Evolutionary conservation across 345 rosid genomes (phyloP), one percentile per base, ranked within the genome.

Genomic region (Eucalyptus regnans): DNA sequence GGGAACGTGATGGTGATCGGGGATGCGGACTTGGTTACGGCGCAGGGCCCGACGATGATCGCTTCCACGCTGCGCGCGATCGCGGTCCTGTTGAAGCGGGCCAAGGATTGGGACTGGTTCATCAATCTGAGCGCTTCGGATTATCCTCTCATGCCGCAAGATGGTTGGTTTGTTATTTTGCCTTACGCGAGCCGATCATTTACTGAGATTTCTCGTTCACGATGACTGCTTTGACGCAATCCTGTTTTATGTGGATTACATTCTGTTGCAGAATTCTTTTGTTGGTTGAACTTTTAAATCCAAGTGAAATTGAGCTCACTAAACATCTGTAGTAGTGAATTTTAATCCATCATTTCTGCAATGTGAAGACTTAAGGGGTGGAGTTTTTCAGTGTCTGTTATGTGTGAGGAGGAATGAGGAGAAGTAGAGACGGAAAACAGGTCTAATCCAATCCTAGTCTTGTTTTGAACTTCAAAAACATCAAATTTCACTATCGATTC

Each of bases 81-180:
- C 85, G 95, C 98, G 20, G 91, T 97, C 87, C 87, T 98, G 93
- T 88, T 98, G 95, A 98, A 92, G 93, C 87, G 90, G 89, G 94
- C 96, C n/a, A 86, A 83, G 51, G 98, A 96, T 90, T 98, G 99
- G 98, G 97, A 98, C 88, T 98, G 98, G 99, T 96, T 98, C 88
- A 90, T 96, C 64, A 98, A 98, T 93, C 93, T 98, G 13, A 94
- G 98, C 50, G 93, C 99, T 4, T 93, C 95, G 81, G 97, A 95
- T 93, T 96, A 96, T 93, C 98, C 99, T 86, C 97, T 97, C 58
- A 94, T 95, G 95, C 91, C 98, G 87, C 98, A 95, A 92, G 98
- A 96, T 90, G 99, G 99, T 97, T 93, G 87, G 84, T 71, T n/a
- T 86, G 27, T 89, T 44, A 6, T 87, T 87, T 87, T 16, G 37